Base-by-base conservation (phyloP, 129 eudicot species). In the Gnaphalium uliginosum region DNA sequence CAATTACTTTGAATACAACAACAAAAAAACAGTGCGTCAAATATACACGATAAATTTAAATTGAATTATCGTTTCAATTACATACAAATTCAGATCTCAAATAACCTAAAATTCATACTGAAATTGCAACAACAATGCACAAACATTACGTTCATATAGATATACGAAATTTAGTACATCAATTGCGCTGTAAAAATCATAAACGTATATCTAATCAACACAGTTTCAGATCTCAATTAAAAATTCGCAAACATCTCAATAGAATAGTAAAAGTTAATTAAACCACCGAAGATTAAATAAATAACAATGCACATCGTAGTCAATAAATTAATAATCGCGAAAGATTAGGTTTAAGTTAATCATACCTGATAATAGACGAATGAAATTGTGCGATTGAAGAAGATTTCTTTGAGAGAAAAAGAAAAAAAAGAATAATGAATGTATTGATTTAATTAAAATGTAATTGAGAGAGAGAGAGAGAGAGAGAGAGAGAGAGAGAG, bases 291-390 rank as follows among this genome's bases (percentile, higher is more conserved):
- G 15, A 66, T 64, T 29, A 46, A 29, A 69, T 37, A 56, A 18
- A 19, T 54, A 54, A 18, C 22, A 15, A 56, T 21, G 11, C 61
- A 43, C 22, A 56, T 6, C 24, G 61, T 56, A 56, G 2, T 54
- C 23, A n/a, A 19, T 18, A 54, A 18, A 43, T 0, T 43, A 13
- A 43, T 43, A 43, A 13, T 11, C 3, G 51, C 13, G 18, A 43
- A 43, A 13, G 4, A 43, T 13, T 68, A 68, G 73, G 53, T 11
- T 41, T 21, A 5, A 46, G 10, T 62, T 17, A 25, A 43, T 43
- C 46, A 63, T 78, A 79, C 82, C 82, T 72, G 77, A 32, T 51
- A 32, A 37, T 48, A 71, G 73, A 60, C 66, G 29, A 60, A 50
- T 21, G 72, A 71, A 71, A 70, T 17, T 57, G 56, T 23, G 13